phyloP scores from a whole-genome alignment of 2,329 filamentous ascomycete genomes.

The Lasiodiplodia sp. region DNA sequence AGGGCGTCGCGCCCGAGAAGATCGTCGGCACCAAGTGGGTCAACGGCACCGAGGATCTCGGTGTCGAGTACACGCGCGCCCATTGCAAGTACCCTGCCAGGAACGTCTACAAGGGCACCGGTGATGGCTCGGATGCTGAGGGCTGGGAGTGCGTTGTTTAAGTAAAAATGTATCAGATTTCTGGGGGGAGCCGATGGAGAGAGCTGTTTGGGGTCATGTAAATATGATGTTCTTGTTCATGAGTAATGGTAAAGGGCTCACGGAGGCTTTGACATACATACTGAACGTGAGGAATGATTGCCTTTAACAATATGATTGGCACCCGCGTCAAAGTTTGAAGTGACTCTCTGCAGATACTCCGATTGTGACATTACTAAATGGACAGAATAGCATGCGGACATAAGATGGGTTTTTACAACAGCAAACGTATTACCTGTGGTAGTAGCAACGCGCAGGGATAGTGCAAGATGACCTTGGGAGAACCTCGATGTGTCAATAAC shows the following conservation, averaged over 20 bases:
- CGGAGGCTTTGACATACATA: not conserved
- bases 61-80: constrained; percentile 34
- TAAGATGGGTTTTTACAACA: too few relatives aligned
- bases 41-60: constrained; percentile 34
- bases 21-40: constrained; percentile 45
- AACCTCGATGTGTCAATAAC: too few relatives aligned
- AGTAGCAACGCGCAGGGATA: too few relatives aligned
- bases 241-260: not conserved
- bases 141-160: constrained; percentile 43
- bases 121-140: constrained; percentile 39
- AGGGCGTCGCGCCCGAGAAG: constrained; percentile 51
- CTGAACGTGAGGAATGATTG: too few relatives aligned
- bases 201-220: not conserved
- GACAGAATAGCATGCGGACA: too few relatives aligned
- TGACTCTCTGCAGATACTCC: too few relatives aligned
- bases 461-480: too few relatives aligned
- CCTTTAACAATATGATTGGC: too few relatives aligned
- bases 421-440: too few relatives aligned
- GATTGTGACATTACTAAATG: too few relatives aligned
- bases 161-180: not conserved
- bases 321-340: too few relatives aligned
- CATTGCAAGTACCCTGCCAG: constrained; percentile 48
- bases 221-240: not conserved
- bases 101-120: constrained; percentile 44
- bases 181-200: not conserved